These are phyloP conservation scores for Komagataella populi DNA, from an alignment of 805 yeast species.

Conservation along the genomic window DNA sequence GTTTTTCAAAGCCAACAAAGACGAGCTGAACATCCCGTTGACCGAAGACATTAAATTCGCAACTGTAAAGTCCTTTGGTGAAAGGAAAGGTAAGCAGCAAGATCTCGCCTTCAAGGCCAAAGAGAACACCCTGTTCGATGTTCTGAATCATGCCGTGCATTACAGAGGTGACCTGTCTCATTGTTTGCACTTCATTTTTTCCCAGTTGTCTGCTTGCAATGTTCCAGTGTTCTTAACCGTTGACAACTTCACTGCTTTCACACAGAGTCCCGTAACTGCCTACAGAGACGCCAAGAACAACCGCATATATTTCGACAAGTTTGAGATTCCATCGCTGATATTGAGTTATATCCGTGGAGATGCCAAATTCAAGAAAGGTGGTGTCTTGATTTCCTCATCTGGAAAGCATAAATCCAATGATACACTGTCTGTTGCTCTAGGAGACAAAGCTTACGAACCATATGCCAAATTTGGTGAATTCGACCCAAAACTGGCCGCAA, in stretches of 20 bases:
- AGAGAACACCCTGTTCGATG: slow-evolving; percentile 27
- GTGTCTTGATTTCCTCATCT: slow-evolving; percentile 49
- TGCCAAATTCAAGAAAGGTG: slow-evolving; percentile 41
- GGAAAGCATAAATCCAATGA: slow-evolving; percentile 35
- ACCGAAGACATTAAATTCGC: slow-evolving; percentile 19
- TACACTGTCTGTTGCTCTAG: slow-evolving; percentile 50
- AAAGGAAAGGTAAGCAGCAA: not conserved
- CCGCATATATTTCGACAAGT: slow-evolving; percentile 41
- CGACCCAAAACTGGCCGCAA: slow-evolving; percentile 41
- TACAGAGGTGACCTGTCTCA: slow-evolving; percentile 17
- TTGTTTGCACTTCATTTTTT: slow-evolving; percentile 39
- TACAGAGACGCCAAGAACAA: slow-evolving; percentile 46
- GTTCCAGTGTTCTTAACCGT: slow-evolving; percentile 55
- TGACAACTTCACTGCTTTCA: slow-evolving; percentile 59
- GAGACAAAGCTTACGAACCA: slow-evolving; percentile 35
- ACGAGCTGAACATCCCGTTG: slow-evolving; percentile 18
- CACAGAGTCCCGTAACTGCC: slow-evolving; percentile 37
- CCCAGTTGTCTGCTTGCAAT: slow-evolving; percentile 37
- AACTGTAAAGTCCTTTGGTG: slow-evolving; percentile 10
- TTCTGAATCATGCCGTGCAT: slow-evolving; percentile 15
- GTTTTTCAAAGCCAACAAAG: slow-evolving; percentile 30
- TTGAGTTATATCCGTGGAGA: slow-evolving; percentile 42
- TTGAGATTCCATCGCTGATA: slow-evolving; percentile 50
- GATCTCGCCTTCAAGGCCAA: slow-evolving; percentile 2
- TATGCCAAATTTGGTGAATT: slow-evolving; percentile 36